Evolutionary conservation across 805 yeast genomes (phyloP), one percentile per base, ranked within the genome.

Genomic region (Blastobotrys terrestris): DNA sequence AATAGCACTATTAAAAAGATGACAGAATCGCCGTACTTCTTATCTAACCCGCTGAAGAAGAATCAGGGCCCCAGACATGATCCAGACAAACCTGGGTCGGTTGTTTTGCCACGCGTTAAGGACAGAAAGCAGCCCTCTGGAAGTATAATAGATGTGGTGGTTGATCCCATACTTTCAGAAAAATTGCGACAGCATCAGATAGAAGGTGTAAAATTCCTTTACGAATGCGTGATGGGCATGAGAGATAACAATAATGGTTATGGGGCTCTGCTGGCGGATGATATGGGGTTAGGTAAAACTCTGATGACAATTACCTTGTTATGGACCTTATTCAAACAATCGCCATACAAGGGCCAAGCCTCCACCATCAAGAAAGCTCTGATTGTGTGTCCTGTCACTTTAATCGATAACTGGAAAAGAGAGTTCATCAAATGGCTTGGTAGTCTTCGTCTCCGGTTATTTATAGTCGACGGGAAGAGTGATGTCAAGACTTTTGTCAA

Each of bases 221-320:
- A 88, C 64, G 85, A 86, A 53, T 87, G 96, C 60, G 77, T 91
- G 1, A 79, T 85, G 84, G 95, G 95, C 0, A 69, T 77, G 49
- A 70, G 77, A 21, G 76, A 75, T 2, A 68, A 68, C 18, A 48
- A 57, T 11, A 71, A 72, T 1, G 78, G 79, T 0, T 60, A 69
- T 44, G 98, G 99, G 0, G 91, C 92, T 1, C 69, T 94, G 3
- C 67, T 94, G 44, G 99, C 99, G 0, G 99, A 94, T 67, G 98
- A 92, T 61, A 94, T 94, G 99, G 99, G 99, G 0, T 72, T 94
- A 15, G 97, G 97, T 1, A 87, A 87, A 62, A 91, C 98, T 0
- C 68, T 94, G 43, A 91, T 84, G 79, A 81, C 97, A 0, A 92
- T 94, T 3, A 64, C 95, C 0, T 66, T 89, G 42, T 76, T 92